A percentile compares a stretch with the other conserved stretches of the same genome.
phyloP scores from a whole-genome alignment of 1,284 basidiomycete genomes.

The Trametes versicolor region DNA sequence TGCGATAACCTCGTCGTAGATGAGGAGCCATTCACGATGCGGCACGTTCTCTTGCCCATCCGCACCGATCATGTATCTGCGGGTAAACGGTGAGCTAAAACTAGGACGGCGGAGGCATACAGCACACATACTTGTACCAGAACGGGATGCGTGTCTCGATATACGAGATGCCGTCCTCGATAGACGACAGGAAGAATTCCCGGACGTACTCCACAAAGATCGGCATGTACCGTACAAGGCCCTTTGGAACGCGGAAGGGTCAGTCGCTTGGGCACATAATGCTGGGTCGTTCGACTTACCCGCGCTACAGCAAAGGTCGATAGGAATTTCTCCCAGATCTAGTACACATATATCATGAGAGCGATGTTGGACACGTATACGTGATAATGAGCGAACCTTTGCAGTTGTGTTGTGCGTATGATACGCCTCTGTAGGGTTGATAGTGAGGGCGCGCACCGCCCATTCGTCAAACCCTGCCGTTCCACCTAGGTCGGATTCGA shows the following conservation, averaged over 20 bases:
- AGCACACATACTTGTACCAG: constrained; percentile 56
- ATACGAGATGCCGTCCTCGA: constrained; percentile 80
- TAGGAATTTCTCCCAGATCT: constrained; percentile 82
- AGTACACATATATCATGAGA: not conserved
- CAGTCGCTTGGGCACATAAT: not conserved
- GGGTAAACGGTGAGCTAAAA: not conserved
- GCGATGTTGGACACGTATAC: no score
- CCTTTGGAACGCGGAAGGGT: constrained; percentile 45
- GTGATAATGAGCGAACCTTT: constrained; percentile 53
- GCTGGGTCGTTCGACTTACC: constrained; percentile 47
- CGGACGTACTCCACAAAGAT: constrained; percentile 67
- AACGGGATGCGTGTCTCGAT: constrained; percentile 79
- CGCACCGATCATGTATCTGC: constrained; percentile 57
- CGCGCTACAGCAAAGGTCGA: constrained; percentile 58
- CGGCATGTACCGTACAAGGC: constrained; percentile 63
- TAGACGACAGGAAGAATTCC: constrained; percentile 68
- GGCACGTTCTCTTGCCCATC: constrained; percentile 65
- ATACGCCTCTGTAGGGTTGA: constrained; percentile 75
- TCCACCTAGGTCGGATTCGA: constrained; percentile 62
- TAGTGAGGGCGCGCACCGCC: constrained; percentile 64
- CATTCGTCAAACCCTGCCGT: constrained; percentile 73
- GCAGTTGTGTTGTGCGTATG: constrained; percentile 71
- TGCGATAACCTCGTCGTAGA: constrained; percentile 63
- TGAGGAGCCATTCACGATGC: constrained; percentile 68
- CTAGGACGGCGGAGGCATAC: no score